A percentile compares a stretch with the other conserved stretches of the same genome.
Conservation (phyloP, 352 stramenopile species). For the Phytophthora sp. region DNA sequence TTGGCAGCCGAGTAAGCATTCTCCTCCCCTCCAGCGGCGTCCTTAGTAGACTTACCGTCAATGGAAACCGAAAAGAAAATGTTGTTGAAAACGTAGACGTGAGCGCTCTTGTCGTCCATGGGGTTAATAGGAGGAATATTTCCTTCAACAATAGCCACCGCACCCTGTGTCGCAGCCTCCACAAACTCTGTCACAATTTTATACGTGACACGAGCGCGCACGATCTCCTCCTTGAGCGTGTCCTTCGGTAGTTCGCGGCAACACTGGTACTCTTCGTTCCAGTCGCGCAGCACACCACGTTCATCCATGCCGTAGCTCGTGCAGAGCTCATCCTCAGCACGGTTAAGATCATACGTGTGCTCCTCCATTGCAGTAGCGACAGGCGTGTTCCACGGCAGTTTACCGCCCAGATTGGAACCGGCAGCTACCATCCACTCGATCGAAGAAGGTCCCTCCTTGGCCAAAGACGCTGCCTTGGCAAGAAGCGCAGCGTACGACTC, state of each 20-base stretch:
- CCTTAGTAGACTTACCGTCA: constrained; percentile 75
- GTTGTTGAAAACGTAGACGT: constrained; percentile 98
- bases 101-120: constrained; percentile 91
- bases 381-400: constrained; percentile 84
- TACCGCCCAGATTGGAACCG: constrained; percentile 73
- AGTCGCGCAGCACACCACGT: constrained; percentile 92
- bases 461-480: constrained; percentile 73
- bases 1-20: constrained; percentile 88
- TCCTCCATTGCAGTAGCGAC: constrained; percentile 34
- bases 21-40: constrained; percentile 70
- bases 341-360: constrained; percentile 82
- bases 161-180: constrained; percentile 88
- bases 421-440: constrained; percentile 89
- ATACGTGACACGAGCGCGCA: constrained; percentile 93
- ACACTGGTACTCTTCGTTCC: constrained; percentile 98
- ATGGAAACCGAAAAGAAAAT: constrained; percentile 97
- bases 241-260: constrained; percentile 80
- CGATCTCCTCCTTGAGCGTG: constrained; percentile 90
- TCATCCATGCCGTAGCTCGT: constrained; percentile 93
- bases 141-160: constrained; percentile 94
- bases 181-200: constrained; percentile 97
- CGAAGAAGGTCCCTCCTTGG: constrained; percentile 77
- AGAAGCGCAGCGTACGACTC: constrained; percentile 77
- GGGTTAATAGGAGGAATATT: constrained; percentile 96
- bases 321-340: constrained; percentile 91